These are phyloP conservation scores for Roridomyces roridus DNA, from an alignment of 768 basidiomycete genomes.

Conservation along the genomic window DNA sequence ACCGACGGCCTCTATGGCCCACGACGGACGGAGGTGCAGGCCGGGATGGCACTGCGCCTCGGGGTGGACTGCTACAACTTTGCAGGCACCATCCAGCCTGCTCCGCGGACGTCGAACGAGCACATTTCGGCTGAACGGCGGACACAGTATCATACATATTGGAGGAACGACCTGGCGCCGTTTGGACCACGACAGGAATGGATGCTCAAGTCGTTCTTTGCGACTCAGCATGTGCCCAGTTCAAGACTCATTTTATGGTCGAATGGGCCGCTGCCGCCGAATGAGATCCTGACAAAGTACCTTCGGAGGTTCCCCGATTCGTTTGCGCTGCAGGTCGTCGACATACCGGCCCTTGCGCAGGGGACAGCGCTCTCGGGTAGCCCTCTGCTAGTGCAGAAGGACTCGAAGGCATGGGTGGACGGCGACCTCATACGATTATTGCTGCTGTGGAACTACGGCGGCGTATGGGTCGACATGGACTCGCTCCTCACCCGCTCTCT, in stretches of 20 bases:
- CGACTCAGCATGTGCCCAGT: conserved; percentile 76
- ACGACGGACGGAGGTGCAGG: conserved; percentile 73
- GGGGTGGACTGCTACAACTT: conserved; percentile 94
- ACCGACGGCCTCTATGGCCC: conserved; percentile 67
- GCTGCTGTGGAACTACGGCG: conserved; percentile 88
- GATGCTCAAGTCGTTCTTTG: conserved; percentile 93
- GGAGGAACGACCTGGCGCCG: conserved; percentile 86
- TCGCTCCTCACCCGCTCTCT: conserved; percentile 29
- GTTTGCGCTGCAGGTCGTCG: conserved; percentile 73
- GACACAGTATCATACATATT: conserved; percentile 89
- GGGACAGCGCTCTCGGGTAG: conserved; percentile 82
- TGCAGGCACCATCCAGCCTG: conserved; percentile 74
- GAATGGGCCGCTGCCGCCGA: conserved; percentile 72
- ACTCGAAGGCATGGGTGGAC: conserved; percentile 91
- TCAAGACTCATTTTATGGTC: conserved; percentile 89
- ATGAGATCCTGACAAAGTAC: conserved; percentile 67
- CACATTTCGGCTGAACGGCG: conserved; percentile 48
- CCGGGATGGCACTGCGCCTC: conserved; percentile 78
- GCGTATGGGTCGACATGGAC: conserved; percentile 99
- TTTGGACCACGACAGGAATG: conserved; percentile 86
- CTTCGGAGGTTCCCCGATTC: conserved; percentile 67
- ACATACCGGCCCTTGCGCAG: conserved; percentile 68
- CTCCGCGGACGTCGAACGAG: conserved; percentile 15
- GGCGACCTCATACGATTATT: conserved; percentile 91
- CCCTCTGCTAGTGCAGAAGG: conserved; percentile 60